Percentiles rank a stretch among this genome's conserved stretches.
Conservation (phyloP, 768 basidiomycete species). For the Glaciozyma martinii region DNA sequence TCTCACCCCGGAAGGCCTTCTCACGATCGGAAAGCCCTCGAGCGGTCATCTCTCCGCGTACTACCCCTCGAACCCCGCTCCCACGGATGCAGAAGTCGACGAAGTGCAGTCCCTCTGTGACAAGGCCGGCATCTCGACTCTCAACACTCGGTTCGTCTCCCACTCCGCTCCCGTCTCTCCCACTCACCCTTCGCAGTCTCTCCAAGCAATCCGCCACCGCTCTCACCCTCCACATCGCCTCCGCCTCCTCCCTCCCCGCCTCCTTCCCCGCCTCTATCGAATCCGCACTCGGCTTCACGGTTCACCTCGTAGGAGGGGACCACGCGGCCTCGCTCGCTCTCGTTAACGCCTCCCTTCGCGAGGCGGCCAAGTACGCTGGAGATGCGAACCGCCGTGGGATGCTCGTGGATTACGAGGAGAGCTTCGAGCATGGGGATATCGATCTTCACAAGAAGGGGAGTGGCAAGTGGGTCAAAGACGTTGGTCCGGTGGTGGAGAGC, state of each 20-base stretch:
- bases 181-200: conserved; percentile 38
- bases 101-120: conserved; percentile 67
- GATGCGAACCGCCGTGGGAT: conserved; percentile 64
- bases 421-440: conserved; percentile 70
- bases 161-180: not conserved
- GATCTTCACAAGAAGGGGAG: conserved; percentile 70
- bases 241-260: conserved; percentile 40
- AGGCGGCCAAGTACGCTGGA: conserved; percentile 59
- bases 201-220: conserved; percentile 55
- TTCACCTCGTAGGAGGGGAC: conserved; percentile 50
- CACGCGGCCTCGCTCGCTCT: conserved; percentile 53
- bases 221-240: conserved; percentile 69
- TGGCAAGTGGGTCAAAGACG: conserved; percentile 72
- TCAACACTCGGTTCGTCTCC: conserved; percentile 63
- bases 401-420: conserved; percentile 69
- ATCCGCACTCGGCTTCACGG: not conserved
- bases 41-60: conserved; percentile 72
- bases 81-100: conserved; percentile 68
- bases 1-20: conserved; percentile 52
- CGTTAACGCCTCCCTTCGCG: conserved; percentile 50
- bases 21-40: conserved; percentile 68
- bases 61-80: conserved; percentile 59
- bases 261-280: conserved; percentile 28
- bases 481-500: conserved; percentile 77
- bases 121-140: conserved; percentile 59